A percentile compares a stretch with the other conserved stretches of the same genome.
phyloP scores from a whole-genome alignment of 768 basidiomycete genomes.

The Gautieria morchelliformis region DNA sequence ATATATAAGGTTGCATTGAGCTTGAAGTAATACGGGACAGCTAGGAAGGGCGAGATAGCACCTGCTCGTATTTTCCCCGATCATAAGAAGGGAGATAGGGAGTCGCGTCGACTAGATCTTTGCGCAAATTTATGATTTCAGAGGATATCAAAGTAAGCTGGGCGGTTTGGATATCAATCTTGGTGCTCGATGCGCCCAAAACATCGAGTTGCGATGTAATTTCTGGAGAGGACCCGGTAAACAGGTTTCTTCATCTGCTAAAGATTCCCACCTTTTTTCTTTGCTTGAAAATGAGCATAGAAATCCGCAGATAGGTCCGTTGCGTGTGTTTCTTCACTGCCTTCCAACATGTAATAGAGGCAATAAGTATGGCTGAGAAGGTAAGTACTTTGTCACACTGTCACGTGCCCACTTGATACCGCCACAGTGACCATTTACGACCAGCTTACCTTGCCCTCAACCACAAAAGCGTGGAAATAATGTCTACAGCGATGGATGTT shows the following conservation, averaged over 20 bases:
- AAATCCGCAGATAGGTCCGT: constrained; percentile 37
- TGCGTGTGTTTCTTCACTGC: neutral
- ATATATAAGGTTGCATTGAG: neutral
- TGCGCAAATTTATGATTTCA: constrained; percentile 50
- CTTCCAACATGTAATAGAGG: constrained; percentile 24
- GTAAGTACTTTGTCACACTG: neutral
- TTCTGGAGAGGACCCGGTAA: neutral
- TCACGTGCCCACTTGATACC: neutral
- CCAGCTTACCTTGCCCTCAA: neutral
- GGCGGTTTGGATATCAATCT: constrained; percentile 36
- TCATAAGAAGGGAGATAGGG: constrained; percentile 62
- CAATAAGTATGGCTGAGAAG: constrained; percentile 17
- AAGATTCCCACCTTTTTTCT: constrained; percentile 3
- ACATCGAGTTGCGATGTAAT: neutral
- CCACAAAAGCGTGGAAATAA: constrained; percentile 3
- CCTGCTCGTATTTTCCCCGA: constrained; percentile 61
- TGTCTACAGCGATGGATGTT: constrained; percentile 65
- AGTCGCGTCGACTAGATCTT: constrained; percentile 53
- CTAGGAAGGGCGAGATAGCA: constrained; percentile 18
- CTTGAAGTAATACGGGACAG: neutral
- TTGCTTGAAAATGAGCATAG: constrained; percentile 37
- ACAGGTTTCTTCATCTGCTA: neutral
- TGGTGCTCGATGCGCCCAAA: constrained; percentile 28
- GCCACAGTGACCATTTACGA: constrained; percentile 5
- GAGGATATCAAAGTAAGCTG: constrained; percentile 23